Conservation (phyloP, 2,329 filamentous ascomycete genomes). For the Phyllosticta citribraziliensis region DNA sequence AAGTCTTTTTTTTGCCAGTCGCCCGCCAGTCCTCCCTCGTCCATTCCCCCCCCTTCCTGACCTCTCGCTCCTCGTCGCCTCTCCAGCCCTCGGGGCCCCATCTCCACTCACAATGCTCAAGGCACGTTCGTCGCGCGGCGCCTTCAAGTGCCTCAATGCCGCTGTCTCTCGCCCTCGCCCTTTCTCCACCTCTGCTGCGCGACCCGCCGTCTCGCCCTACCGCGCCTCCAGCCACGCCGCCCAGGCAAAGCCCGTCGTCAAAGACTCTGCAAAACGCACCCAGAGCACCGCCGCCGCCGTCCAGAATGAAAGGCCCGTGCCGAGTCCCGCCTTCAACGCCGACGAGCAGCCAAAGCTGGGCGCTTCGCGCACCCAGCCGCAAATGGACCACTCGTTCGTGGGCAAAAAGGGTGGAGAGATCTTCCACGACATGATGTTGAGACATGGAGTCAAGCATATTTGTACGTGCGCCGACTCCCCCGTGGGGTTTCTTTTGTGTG, state of each 20-base stretch:
- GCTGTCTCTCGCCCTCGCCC: constrained; percentile 35
- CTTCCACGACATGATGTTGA: constrained; percentile 98
- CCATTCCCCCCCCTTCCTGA: not conserved
- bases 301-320: constrained; percentile 29
- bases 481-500: constrained; percentile 3
- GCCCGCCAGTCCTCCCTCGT: not conserved
- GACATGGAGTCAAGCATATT: constrained; percentile 84
- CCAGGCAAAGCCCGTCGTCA: constrained; percentile 18
- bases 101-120: constrained; percentile 19
- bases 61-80: constrained; percentile 4
- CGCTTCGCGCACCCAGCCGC: constrained; percentile 32
- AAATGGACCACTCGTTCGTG: constrained; percentile 60
- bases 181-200: constrained; percentile 28
- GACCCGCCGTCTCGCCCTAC: constrained; percentile 35
- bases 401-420: constrained; percentile 93
- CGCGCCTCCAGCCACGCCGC: constrained; percentile 25
- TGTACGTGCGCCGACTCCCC: constrained; percentile 51
- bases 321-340: constrained; percentile 42
- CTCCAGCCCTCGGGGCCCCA: constrained; percentile 2
- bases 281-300: constrained; percentile 35
- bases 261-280: constrained; percentile 31
- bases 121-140: constrained; percentile 28
- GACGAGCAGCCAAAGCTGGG: constrained; percentile 37
- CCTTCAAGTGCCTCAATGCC: constrained; percentile 28
- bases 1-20: not conserved